Evolutionary conservation across 192 early-diverging fungal species (phyloP), one percentile per base, ranked within the genome.

Genomic region (Kappamyces sp.): DNA sequence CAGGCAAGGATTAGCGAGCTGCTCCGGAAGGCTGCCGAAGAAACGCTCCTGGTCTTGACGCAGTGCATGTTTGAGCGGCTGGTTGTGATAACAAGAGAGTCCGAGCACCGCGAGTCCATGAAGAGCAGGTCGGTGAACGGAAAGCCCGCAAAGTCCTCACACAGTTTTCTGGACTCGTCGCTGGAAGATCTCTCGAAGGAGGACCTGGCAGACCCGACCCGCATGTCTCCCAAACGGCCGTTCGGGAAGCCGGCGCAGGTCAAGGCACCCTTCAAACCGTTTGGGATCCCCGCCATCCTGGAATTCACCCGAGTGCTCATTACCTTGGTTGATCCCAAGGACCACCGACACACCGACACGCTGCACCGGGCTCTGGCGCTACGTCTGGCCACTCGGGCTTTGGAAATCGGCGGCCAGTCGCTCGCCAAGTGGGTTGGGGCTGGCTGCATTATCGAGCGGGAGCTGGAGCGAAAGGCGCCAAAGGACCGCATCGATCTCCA

Each of bases 241-340:
- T n/a, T n/a, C n/a, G n/a, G n/a, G n/a, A n/a, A n/a, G n/a, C n/a
- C n/a, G n/a, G n/a, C n/a, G n/a, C n/a, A n/a, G n/a, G n/a, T n/a
- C n/a, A n/a, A n/a, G n/a, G n/a, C n/a, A n/a, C 45, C 68, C 6
- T 63, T 82, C 33, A 52, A 63, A 8, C 80, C 86, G 1, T 91
- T 86, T 68, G 90, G 90, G 1, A 66, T 95, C 15, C 91, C 94
- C 4, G 85, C 94, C 1, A 89, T 91, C 38, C 75, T 86, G 33
- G 96, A 98, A 69, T 78, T 96, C 8, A 65, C 96, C 9, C 84
- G 96, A 0, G 96, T 96, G 0, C 74, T 98, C 3, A 87, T 92
- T 15, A 88, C 89, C 3, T 72, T 98, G 5, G 76, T 91, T 31
- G 91, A 98, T 68, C 94, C 94, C 8, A 81, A 83, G 22, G 90